Percentiles rank a stretch among this genome's conserved stretches.
Evolutionary conservation across 2,329 filamentous ascomycete species (phyloP).

Genomic region (Rhynchosporium secalis): DNA sequence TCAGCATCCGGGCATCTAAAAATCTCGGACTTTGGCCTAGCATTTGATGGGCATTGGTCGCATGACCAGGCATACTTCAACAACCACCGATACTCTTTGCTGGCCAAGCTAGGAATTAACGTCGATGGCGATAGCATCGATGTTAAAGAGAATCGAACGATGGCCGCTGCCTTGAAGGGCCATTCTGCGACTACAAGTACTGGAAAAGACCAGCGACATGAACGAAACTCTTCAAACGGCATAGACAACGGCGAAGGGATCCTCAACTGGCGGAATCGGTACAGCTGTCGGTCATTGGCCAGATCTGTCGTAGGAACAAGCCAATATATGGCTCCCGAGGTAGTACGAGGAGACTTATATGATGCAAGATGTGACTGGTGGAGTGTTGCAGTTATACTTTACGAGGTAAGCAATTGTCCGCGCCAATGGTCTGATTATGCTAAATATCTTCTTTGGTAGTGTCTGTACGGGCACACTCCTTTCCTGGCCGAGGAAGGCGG

Average conservation of each 20-base stretch:
- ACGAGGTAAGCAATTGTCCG: conserved; percentile 56
- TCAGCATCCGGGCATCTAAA: conserved; percentile 86
- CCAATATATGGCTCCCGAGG: conserved; percentile 97
- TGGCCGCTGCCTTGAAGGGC: conserved; percentile 30
- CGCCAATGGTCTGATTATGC: background rate
- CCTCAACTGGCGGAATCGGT: conserved; percentile 68
- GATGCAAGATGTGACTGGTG: conserved; percentile 96
- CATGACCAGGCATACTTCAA: conserved; percentile 88
- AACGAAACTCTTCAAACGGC: conserved; percentile 38
- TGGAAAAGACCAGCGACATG: conserved; percentile 42
- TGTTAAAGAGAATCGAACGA: conserved; percentile 42
- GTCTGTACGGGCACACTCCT: conserved; percentile 86
- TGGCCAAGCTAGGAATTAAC: conserved; percentile 73
- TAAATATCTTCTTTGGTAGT: conserved; percentile 46
- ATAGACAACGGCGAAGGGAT: conserved; percentile 49
- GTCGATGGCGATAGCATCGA: conserved; percentile 76
- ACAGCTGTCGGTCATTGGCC: conserved; percentile 70
- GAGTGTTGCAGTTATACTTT: conserved; percentile 93
- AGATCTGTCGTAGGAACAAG: conserved; percentile 90
- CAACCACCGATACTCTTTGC: conserved; percentile 74
- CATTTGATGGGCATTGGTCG: conserved; percentile 93
- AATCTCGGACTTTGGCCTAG: conserved; percentile 93
- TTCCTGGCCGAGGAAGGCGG: conserved; percentile 76
- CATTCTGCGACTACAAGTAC: background rate
- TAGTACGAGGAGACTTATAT: conserved; percentile 78